Base-by-base conservation (phyloP, 805 yeast species). In the Yarrowia divulgata region DNA sequence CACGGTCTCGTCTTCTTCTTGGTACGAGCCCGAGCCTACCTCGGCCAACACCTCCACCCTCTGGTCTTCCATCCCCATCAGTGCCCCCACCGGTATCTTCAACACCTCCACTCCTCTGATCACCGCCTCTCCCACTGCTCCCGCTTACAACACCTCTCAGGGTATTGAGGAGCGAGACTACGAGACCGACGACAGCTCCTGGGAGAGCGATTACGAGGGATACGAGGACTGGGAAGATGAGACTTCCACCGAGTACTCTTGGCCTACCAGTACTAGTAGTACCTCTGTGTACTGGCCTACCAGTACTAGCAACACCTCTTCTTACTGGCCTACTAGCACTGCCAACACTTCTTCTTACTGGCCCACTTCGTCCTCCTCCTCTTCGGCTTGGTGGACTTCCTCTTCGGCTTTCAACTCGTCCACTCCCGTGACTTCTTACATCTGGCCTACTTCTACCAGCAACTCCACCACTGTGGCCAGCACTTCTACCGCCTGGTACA, bases 361-460 rank as follows among this genome's bases (percentile, higher is more conserved):
- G 37, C 37, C 37, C 10, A 34, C 8, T 8, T 34, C 35, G 35
- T 37, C 57, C n/a, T 32, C 54, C 10, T 39, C 43, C n/a, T 50
- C 58, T 52, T 35, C 29, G n/a, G 8, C 42, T 32, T 19, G 43
- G 43, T 52, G 43, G 43, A 52, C 58, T 8, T n/a, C n/a, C n/a
- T 52, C 57, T 45, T 45, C 49, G n/a, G 46, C 48, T 23, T 40
- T 9, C 34, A 54, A 54, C 45, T 54, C 60, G 12, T 54, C 60
- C 45, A 54, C 60, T 10, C 60, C 60, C 6, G 60, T 54, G 60
- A 54, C 63, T 5, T 57, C 63, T 13, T 57, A 57, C 48, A 57
- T 57, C 39, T 57, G 63, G 63, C 63, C 48, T 16, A 12, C 48
- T 14, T 39, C 46, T 18, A 29, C 23, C 29, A n/a, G 12, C 46